phyloP scores from a whole-genome alignment of 225 moss, liverwort and hornwort genomes.

The Marchantia paleacea region DNA sequence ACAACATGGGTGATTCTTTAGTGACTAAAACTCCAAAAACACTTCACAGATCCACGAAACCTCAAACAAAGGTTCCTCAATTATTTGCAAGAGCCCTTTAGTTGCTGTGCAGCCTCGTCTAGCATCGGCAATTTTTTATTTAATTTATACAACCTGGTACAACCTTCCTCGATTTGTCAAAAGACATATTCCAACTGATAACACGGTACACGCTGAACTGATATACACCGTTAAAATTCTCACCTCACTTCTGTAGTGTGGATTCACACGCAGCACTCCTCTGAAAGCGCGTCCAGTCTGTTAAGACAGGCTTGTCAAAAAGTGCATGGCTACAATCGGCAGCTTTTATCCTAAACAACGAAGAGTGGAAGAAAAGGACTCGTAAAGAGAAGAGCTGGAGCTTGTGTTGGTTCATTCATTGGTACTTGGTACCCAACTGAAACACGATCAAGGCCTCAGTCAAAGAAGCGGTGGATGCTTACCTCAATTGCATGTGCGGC shows the following conservation, averaged over 20 bases:
- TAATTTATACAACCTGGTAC: too few species aligned
- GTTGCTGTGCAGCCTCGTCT: too few species aligned
- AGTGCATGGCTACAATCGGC: too few species aligned
- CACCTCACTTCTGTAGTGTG: slow-evolving; percentile 87
- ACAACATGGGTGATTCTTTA: not conserved
- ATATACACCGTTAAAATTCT: not conserved
- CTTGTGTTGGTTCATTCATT: too few species aligned
- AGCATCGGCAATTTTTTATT: too few species aligned
- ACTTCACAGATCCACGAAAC: too few species aligned
- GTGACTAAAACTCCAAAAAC: not conserved
- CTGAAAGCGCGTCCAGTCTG: slow-evolving; percentile 71
- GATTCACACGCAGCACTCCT: slow-evolving; percentile 80
- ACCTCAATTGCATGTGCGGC: slow-evolving; percentile 38
- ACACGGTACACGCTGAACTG: too few species aligned
- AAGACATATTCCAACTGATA: too few species aligned
- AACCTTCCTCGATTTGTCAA: too few species aligned
- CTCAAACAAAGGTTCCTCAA: too few species aligned
- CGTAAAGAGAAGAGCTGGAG: not conserved
- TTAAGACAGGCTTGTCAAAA: not conserved
- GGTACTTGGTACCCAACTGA: too few species aligned
- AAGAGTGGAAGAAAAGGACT: not conserved
- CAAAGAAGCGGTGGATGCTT: not conserved
- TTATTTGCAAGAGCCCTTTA: too few species aligned
- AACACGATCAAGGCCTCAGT: not conserved
- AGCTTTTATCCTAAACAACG: not conserved